Percentiles rank a stretch among this genome's conserved stretches.
Conservation (phyloP, 177 flowering plant genomes). For the Telopea speciosissima region DNA sequence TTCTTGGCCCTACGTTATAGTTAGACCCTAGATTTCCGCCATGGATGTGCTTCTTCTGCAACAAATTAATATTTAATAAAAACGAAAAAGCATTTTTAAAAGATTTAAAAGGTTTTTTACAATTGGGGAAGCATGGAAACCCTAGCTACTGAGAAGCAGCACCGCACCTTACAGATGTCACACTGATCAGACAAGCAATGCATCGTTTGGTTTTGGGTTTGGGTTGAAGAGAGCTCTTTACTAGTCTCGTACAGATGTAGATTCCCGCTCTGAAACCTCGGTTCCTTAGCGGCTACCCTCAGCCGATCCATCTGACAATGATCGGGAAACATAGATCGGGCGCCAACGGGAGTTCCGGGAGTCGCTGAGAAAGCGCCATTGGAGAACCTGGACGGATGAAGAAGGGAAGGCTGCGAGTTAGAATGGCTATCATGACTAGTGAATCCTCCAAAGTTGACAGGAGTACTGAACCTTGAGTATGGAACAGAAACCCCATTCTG, state of each 20-base stretch:
- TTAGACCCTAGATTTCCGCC: conserved; percentile 18
- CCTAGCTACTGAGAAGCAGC: neutral
- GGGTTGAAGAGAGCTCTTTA: conserved; percentile 67
- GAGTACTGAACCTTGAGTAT: neutral
- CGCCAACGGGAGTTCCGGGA: neutral
- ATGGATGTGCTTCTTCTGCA: conserved; percentile 25
- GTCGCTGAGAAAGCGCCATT: neutral
- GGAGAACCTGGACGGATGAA: neutral
- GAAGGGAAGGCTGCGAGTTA: neutral
- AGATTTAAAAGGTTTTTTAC: neutral
- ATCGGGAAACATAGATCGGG: neutral
- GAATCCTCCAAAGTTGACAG: neutral
- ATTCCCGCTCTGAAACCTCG: conserved; percentile 10
- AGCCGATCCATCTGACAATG: conserved; percentile 12
- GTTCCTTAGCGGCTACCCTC: conserved; percentile 2
- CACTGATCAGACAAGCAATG: conserved; percentile 19
- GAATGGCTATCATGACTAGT: neutral
- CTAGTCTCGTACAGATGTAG: conserved; percentile 16
- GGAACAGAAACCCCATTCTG: neutral
- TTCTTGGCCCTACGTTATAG: conserved; percentile 12
- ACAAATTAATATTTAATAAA: too few relatives aligned
- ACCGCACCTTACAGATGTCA: conserved; percentile 18
- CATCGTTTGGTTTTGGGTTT: conserved; percentile 35
- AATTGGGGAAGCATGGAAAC: neutral
- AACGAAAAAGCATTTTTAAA: neutral